These are phyloP conservation scores for Cytauxzoon felis DNA, from an alignment of 169 alveolate species.

Conservation along the genomic window DNA sequence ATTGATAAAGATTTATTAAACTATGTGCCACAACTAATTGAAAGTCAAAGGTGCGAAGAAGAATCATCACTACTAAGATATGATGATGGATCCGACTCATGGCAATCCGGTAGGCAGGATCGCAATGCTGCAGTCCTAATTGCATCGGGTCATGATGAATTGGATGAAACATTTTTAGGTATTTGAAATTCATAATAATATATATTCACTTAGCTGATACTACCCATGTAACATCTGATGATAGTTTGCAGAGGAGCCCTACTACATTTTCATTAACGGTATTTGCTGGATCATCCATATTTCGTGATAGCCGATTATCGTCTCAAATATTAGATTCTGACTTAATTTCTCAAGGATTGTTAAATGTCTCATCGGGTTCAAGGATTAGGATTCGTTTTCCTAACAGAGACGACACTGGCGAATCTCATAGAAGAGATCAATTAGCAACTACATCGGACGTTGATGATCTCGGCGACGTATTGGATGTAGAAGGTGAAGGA, in stretches of 20 bases:
- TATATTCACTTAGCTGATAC: too few relatives aligned
- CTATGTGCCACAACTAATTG: background rate
- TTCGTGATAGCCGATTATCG: conserved; percentile 5
- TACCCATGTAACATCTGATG: conserved; percentile 8
- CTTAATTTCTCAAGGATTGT: background rate
- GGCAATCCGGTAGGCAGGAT: conserved; percentile 3
- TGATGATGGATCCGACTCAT: background rate
- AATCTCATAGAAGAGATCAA: too few relatives aligned
- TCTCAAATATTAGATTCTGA: conserved; percentile 9
- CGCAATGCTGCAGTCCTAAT: conserved; percentile 13
- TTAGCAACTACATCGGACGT: too few relatives aligned
- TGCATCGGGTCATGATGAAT: conserved; percentile 9
- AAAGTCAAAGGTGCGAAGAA: conserved; percentile 1
- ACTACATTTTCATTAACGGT: conserved; percentile 53
- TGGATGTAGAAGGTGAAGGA: too few relatives aligned
- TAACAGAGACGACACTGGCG: background rate
- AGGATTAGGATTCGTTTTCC: conserved; percentile 55
- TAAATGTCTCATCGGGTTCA: conserved; percentile 24
- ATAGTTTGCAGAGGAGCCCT: conserved; percentile 3
- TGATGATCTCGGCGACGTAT: too few relatives aligned
- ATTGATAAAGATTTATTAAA: background rate
- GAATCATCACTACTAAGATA: background rate
- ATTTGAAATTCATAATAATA: background rate
- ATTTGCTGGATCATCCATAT: conserved; percentile 34
- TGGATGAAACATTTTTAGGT: conserved; percentile 8